Conservation (phyloP, 164 flowering plant species). For the Liquidambar formosana region DNA sequence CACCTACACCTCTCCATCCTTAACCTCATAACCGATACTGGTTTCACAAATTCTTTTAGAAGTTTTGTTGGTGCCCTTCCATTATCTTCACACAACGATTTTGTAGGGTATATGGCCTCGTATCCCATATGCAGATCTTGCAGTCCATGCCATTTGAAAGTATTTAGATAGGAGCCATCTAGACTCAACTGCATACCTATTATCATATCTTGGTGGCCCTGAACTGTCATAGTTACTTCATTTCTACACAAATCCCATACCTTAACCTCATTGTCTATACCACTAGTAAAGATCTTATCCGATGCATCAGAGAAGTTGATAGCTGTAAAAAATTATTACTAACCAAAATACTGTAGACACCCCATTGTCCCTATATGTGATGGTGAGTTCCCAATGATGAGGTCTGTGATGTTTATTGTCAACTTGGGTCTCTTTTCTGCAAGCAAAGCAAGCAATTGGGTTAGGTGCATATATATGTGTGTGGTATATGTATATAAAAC, state of each 20-base stretch:
- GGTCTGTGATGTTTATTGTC: no score
- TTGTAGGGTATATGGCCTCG: slow-evolving; percentile 97
- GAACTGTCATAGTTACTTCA: slow-evolving; percentile 90
- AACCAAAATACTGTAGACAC: no score
- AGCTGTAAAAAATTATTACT: no score
- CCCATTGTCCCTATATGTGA: no score
- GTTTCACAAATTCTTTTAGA: slow-evolving; percentile 90
- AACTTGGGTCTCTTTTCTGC: no score
- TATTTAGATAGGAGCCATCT: slow-evolving; percentile 98
- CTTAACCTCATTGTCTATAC: slow-evolving; percentile 88
- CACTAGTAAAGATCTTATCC: slow-evolving; percentile 91
- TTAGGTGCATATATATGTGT: no score
- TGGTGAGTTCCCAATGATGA: no score
- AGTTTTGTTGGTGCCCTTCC: slow-evolving; percentile 95
- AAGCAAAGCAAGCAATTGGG: no score
- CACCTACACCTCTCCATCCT: no score
- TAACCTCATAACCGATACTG: no score
- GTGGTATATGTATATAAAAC: no score
- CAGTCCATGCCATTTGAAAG: slow-evolving; percentile 95
- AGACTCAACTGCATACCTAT: slow-evolving; percentile 95
- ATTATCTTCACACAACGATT: slow-evolving; percentile 91
- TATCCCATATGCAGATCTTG: slow-evolving; percentile 93
- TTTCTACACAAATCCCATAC: slow-evolving; percentile 92
- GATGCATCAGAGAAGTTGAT: slow-evolving; percentile 93
- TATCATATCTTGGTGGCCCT: slow-evolving; percentile 90